Conservation (phyloP, 202 grass and related monocot genomes). For the Hordeum pubiflorum region DNA sequence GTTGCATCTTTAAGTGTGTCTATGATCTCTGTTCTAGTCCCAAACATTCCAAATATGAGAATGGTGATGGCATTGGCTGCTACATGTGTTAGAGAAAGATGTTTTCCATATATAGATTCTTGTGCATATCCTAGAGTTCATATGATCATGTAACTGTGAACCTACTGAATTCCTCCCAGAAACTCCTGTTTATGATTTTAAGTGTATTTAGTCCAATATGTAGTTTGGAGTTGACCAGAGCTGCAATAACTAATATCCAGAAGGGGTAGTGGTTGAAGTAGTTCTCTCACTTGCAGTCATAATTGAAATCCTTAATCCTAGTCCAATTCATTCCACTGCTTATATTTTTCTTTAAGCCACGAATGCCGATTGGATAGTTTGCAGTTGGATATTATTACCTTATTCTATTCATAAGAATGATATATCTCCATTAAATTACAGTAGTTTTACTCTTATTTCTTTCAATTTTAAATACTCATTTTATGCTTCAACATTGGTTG, state of each 20-base stretch:
- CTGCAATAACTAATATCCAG: not conserved
- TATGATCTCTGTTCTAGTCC: conserved; percentile 4
- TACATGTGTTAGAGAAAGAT: conserved; percentile 21
- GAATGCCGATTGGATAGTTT: not conserved
- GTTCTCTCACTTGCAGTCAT: not conserved
- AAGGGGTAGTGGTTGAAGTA: not conserved
- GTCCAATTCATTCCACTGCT: not conserved
- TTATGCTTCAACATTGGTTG: conserved; percentile 1
- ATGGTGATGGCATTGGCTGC: not conserved
- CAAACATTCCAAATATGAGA: not conserved
- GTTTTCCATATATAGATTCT: not conserved
- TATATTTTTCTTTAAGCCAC: conserved; percentile 5
- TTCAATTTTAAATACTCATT: not conserved
- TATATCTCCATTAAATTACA: not conserved
- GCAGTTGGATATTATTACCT: not conserved
- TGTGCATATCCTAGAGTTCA: not conserved
- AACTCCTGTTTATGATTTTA: not conserved
- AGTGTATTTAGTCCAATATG: not conserved
- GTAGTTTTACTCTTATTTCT: not conserved
- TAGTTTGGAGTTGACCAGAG: not conserved
- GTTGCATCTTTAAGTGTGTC: not conserved
- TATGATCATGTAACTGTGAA: not conserved
- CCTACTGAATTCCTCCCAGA: not conserved
- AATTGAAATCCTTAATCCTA: conserved; percentile 6
- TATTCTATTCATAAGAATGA: conserved; percentile 9